A percentile compares a stretch with the other conserved stretches of the same genome.
These are phyloP conservation scores for Pseudohalonectria lignicola DNA, from an alignment of 2,329 filamentous ascomycete species.

Conservation along the genomic window DNA sequence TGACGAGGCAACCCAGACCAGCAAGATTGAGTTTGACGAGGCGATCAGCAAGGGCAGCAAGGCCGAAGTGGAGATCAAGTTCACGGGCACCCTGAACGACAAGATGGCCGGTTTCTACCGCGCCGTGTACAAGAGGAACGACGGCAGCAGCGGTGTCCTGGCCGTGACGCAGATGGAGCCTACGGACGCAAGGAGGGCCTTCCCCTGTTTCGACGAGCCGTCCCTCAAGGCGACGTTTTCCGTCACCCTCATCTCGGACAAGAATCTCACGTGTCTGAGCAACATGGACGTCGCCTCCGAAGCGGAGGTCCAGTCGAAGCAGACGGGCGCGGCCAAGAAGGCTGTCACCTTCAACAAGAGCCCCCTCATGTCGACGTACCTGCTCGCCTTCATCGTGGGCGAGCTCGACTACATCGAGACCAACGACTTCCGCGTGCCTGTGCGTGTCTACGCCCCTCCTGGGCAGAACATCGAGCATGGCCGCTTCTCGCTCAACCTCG, in stretches of 20 bases:
- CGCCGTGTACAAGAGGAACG: constrained; percentile 76
- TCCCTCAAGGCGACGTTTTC: constrained; percentile 89
- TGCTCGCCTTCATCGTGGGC: constrained; percentile 86
- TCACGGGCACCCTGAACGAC: constrained; percentile 71
- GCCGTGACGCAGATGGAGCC: constrained; percentile 95
- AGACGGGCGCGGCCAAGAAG: constrained; percentile 58
- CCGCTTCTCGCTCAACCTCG: constrained; percentile 80
- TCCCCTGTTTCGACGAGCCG: constrained; percentile 95
- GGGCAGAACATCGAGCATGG: constrained; percentile 87
- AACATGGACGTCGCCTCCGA: constrained; percentile 92
- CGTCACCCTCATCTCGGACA: constrained; percentile 81
- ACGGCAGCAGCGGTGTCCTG: constrained; percentile 71
- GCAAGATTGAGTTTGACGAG: constrained; percentile 69
- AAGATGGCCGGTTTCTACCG: constrained; percentile 87
- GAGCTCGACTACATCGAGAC: constrained; percentile 93
- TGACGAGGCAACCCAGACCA: constrained; percentile 71
- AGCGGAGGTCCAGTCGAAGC: constrained; percentile 56
- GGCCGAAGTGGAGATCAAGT: constrained; percentile 66
- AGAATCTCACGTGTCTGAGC: constrained; percentile 81
- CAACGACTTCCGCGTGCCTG: constrained; percentile 79
- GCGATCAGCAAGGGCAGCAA: constrained; percentile 63
- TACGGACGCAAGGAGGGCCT: constrained; percentile 83
- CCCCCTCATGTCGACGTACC: constrained; percentile 91
- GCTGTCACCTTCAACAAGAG: constrained; percentile 87
- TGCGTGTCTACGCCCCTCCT: constrained; percentile 87